Conservation (phyloP, 441 rosid genomes). For the Viola pubescens region DNA sequence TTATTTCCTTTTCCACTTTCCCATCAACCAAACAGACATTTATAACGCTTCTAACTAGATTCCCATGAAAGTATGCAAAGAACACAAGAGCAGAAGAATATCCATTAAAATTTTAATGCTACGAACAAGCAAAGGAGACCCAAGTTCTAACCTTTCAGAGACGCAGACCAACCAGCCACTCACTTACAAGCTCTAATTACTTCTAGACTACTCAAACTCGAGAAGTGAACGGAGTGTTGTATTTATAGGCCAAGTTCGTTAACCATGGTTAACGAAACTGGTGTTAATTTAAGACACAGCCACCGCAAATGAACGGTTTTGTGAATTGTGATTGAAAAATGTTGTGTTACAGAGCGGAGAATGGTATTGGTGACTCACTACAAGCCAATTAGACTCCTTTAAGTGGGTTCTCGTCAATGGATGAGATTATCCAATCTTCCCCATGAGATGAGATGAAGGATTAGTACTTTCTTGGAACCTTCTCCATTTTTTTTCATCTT, state of each 20-base stretch:
- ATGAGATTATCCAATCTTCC: not conserved
- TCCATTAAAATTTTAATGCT: not conserved
- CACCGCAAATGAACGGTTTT: slow-evolving; percentile 10
- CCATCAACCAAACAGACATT: slow-evolving; percentile 15
- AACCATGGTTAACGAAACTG: slow-evolving; percentile 21
- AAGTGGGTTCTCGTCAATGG: not conserved
- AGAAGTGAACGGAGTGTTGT: not conserved
- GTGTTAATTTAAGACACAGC: too few species aligned
- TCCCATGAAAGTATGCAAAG: not conserved
- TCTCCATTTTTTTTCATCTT: not conserved
- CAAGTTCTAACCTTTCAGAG: not conserved
- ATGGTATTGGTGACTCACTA: too few species aligned
- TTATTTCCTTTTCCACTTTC: slow-evolving; percentile 11
- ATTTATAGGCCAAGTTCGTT: not conserved
- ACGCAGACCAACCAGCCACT: too few species aligned
- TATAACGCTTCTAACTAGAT: not conserved
- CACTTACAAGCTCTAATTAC: not conserved
- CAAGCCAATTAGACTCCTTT: not conserved
- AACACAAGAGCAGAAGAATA: not conserved
- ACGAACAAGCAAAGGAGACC: not conserved
- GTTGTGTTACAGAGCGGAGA: too few species aligned
- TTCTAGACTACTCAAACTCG: not conserved
- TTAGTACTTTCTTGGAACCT: slow-evolving; percentile 11
- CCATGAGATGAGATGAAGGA: too few species aligned
- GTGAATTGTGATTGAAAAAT: too few species aligned